Evolutionary conservation across 164 flowering plant species (phyloP).

Genomic region (Protea cynaroides): DNA sequence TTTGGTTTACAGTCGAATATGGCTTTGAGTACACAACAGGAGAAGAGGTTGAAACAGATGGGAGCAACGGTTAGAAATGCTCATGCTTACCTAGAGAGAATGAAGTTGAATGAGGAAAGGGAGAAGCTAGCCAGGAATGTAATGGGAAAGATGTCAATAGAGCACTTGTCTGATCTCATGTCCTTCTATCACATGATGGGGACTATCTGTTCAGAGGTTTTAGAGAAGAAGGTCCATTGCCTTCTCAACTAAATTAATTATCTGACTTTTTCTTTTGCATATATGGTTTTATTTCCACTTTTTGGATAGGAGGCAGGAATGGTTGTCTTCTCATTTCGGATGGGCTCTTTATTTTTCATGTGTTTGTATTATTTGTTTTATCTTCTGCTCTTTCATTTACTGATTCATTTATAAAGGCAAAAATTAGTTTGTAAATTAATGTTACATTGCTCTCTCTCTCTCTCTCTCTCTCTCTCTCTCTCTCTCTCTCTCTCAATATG

Average conservation of each 20-base stretch:
- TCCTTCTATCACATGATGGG: conserved; percentile 66
- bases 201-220: conserved; percentile 46
- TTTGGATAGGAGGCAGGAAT: neutral
- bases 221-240: conserved; percentile 36
- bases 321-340: neutral
- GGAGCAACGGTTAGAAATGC: conserved; percentile 75
- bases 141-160: conserved; percentile 58
- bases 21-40: conserved; percentile 52
- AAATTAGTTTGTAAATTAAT: too few species aligned
- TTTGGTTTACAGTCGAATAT: conserved; percentile 50
- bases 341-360: too few species aligned
- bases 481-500: too few species aligned
- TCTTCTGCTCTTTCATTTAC: too few species aligned
- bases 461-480: too few species aligned
- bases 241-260: neutral
- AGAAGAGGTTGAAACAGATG: conserved; percentile 58
- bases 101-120: conserved; percentile 45
- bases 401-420: too few species aligned
- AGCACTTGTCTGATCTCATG: conserved; percentile 51
- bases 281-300: too few species aligned
- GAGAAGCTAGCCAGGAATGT: conserved; percentile 42
- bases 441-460: too few species aligned
- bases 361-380: too few species aligned
- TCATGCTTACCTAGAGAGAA: conserved; percentile 27
- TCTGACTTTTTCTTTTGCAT: neutral